Conservation (phyloP, 805 yeast species). For the Starmerella riodocensis region DNA sequence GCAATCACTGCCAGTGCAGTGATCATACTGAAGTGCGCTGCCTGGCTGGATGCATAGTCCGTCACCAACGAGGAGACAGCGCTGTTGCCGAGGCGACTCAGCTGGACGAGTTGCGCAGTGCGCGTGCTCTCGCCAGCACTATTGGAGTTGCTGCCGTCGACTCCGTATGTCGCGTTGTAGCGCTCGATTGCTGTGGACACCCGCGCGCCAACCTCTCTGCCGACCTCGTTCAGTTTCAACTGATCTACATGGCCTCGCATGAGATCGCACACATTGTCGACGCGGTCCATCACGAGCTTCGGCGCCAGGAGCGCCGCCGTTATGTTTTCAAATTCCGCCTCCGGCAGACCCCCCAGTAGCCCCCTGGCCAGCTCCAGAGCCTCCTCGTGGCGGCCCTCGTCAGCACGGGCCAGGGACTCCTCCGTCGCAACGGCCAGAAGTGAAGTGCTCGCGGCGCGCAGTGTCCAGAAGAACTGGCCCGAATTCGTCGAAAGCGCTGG, state of each 20-base stretch:
- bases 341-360: conserved; percentile 4
- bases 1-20: conserved; percentile 13
- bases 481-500: conserved; percentile 21
- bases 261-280: conserved; percentile 6
- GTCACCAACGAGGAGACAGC: conserved; percentile 14
- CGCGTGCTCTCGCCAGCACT: neutral
- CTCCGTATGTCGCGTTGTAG: conserved; percentile 2
- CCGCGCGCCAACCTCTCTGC: conserved; percentile 1
- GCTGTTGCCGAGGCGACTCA: conserved; percentile 14
- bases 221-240: conserved; percentile 8
- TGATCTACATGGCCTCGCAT: conserved; percentile 4
- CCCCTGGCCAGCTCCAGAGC: conserved; percentile 3
- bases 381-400: neutral
- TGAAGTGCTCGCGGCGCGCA: conserved; percentile 8
- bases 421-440: conserved; percentile 4
- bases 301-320: conserved; percentile 4
- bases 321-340: neutral
- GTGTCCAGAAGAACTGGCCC: conserved; percentile 14
- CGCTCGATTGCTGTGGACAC: conserved; percentile 1
- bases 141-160: neutral
- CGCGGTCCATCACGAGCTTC: conserved; percentile 8
- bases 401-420: no score
- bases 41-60: conserved; percentile 7
- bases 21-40: conserved; percentile 7
- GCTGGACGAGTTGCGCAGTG: neutral